Evolutionary conservation across 2,329 filamentous ascomycete species (phyloP), one percentile per base, ranked within the genome.

Genomic region (Tolypocladium ovalisporum): DNA sequence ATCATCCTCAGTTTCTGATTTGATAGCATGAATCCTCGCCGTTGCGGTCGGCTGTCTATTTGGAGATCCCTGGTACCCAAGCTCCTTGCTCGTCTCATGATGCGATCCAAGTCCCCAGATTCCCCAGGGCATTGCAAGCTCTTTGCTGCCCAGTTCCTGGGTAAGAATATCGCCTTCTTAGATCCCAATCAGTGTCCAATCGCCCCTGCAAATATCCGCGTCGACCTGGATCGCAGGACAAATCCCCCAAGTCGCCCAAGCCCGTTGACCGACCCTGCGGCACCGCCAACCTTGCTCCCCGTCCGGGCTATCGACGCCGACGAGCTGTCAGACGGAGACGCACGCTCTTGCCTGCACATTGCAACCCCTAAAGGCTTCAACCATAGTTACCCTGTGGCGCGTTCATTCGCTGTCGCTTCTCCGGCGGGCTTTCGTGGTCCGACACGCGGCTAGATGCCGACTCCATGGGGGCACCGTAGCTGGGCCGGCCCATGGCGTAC

Each of bases 351-450:
- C 19, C 34, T 32, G 15, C 24, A 19, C 9, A 19, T 10, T 27
- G 13, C 19, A 42, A 2, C 4, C 10, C 24, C 17, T 22, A 3
- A 27, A 19, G 17, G 5, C 39, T 22, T 57, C 70, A 73, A 58
- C 70, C 69, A 65, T 75, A 78, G 60, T 67, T 73, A 22, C 71
- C 68, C 52, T 75, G 72, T 1, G 75, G 70, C 3, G 70, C 73
- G 57, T 78, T 80, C 54, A 81, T 58, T 51, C 80, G 72, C 63
- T 81, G 80, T 54, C 80, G 72, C 67, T 83, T 83, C 63, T 81
- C 80, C 59, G 73, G 72, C 1, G 73, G 72, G 61, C 76, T 76
- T 64, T 76, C 75, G 35, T 69, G 67, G 47, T 73, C 73, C 47
- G 65, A 69, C 57, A 74, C 69, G 58, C 62, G 68, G 53, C 61